These are phyloP conservation scores for Candida insectalens DNA, from an alignment of 805 yeast genomes.

Conservation along the genomic window DNA sequence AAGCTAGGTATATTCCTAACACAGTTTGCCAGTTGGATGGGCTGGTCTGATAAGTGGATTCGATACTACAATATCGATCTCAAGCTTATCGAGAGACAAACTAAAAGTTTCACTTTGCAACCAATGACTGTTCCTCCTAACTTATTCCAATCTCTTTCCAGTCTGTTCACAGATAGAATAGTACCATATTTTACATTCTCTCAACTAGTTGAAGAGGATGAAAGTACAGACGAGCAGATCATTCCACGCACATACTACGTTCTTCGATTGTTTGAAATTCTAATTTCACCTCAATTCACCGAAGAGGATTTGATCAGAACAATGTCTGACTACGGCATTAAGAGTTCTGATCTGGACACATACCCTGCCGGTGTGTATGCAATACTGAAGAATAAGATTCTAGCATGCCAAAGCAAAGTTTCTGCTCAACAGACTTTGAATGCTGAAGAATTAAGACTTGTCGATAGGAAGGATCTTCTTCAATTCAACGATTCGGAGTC, in stretches of 20 bases:
- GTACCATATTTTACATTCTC: constrained; percentile 57
- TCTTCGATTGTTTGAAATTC: constrained; percentile 50
- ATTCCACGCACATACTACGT: constrained; percentile 61
- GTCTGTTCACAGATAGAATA: constrained; percentile 36
- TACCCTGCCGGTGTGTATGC: constrained; percentile 65
- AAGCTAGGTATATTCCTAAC: constrained; percentile 46
- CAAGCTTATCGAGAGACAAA: constrained; percentile 26
- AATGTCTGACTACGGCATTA: constrained; percentile 49
- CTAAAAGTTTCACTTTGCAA: constrained; percentile 32
- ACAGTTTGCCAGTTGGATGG: constrained; percentile 56
- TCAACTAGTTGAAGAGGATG: constrained; percentile 52
- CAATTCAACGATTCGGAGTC: constrained; percentile 7
- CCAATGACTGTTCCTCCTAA: constrained; percentile 52
- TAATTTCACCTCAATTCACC: constrained; percentile 44
- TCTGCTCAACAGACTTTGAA: constrained; percentile 35
- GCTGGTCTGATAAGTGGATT: constrained; percentile 65
- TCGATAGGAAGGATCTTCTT: constrained; percentile 60
- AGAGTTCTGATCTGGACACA: constrained; percentile 44
- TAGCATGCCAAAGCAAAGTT: constrained; percentile 41
- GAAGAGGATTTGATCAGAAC: constrained; percentile 48
- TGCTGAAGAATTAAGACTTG: constrained; percentile 36
- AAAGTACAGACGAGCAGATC: constrained; percentile 44
- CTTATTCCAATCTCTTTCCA: constrained; percentile 43
- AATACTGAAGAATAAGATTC: constrained; percentile 56
- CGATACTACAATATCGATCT: constrained; percentile 37